Evolutionary conservation across 2,329 filamentous ascomycete species (phyloP), one percentile per base, ranked within the genome.

Genomic region (Colletotrichum incanum): DNA sequence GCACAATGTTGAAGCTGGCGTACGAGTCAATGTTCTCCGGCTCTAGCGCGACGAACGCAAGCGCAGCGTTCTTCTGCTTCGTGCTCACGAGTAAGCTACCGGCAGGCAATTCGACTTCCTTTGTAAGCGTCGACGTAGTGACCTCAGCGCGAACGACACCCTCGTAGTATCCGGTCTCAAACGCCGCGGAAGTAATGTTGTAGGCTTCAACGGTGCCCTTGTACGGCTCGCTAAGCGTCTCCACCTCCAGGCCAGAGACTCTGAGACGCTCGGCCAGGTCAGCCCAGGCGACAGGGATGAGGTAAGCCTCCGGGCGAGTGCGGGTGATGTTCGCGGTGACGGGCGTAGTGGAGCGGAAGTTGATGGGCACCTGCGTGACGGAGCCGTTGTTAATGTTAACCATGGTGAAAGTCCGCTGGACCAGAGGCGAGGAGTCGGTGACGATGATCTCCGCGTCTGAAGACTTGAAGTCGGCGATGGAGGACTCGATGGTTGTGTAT

Each of bases 1-100:
- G 79, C 4, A 81, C 73, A 18, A 81, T 76, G 60, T 79, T 80
- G 28, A 76, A 77, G 9, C 77, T 79, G 0, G 76, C 79, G 34
- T 79, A 81, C 4, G 80, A 81, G 59, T 81, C 80, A n/a, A 79
- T 77, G 23, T 78, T 79, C 74, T 81, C 80, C 4, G 80, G 80
- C 75, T 81, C 80, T 3, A 81, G 70, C 1, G 76, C 78, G 11
- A 76, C 68, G 11, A 81, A 75, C 0, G 80, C 79, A 2, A 80
- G 54, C 0, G 72, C 80, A 0, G 79, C 78, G 28, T 80, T 81
- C 73, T 80, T 80, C 67, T 81, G 80, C 39, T 74, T 76, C 1
- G 80, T 79, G 73, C 77, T 81, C 1, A 81, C 75, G 11, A 76
- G 70, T 64, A 80, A 81, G 43, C 79, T 79, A 0, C 80, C 80